Conservation (phyloP, 1,139 yeast species). For the Wickerhamiella infanticola region DNA sequence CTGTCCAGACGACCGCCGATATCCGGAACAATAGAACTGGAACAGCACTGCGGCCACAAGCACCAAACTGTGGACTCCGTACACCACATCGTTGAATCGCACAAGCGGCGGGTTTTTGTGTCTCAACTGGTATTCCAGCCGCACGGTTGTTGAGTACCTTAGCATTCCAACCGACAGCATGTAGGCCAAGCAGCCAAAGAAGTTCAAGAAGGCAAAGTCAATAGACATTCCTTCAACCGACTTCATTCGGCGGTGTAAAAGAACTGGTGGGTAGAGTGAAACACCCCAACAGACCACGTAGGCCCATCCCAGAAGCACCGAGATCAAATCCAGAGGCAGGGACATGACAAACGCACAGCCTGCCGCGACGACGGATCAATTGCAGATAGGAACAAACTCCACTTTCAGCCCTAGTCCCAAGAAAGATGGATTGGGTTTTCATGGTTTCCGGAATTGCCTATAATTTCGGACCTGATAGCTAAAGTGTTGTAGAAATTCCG, state of each 20-base stretch:
- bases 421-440: no score
- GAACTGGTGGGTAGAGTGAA: slow-evolving; percentile 33
- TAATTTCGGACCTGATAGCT: no score
- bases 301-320: slow-evolving; percentile 14
- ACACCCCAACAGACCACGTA: slow-evolving; percentile 25
- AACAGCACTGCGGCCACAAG: slow-evolving; percentile 23
- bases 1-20: slow-evolving; percentile 20
- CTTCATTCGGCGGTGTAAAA: slow-evolving; percentile 24
- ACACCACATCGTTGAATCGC: slow-evolving; percentile 31
- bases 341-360: background rate
- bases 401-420: no score
- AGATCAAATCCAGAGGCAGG: slow-evolving; percentile 1
- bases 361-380: no score
- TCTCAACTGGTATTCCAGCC: slow-evolving; percentile 26
- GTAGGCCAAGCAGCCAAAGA: slow-evolving; percentile 31
- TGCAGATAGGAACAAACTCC: no score
- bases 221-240: slow-evolving; percentile 33
- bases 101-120: slow-evolving; percentile 27
- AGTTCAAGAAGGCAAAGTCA: slow-evolving; percentile 30
- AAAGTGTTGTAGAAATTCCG: no score
- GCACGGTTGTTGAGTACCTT: slow-evolving; percentile 24
- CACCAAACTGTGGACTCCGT: slow-evolving; percentile 30
- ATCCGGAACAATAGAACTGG: slow-evolving; percentile 27
- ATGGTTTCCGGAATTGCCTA: no score
- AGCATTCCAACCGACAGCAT: slow-evolving; percentile 28